These are phyloP conservation scores for Rheum nobile DNA, from an alignment of 148 eudicot species.

Conservation along the genomic window DNA sequence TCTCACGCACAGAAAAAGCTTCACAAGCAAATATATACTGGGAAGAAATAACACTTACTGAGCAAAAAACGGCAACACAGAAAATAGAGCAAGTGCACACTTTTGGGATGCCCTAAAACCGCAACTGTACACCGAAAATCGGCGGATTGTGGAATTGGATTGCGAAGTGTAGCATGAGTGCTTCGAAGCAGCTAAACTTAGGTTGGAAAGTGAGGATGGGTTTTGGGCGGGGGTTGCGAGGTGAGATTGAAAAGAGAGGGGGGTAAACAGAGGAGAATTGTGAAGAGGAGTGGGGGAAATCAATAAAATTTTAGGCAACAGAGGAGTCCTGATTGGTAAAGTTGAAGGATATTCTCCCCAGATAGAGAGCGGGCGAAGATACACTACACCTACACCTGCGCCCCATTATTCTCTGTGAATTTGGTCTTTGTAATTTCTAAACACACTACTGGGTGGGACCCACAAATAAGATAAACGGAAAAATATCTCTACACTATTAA, in stretches of 20 bases:
- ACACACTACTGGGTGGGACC: neutral
- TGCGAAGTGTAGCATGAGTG: neutral
- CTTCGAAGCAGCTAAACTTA: neutral
- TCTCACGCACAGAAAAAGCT: neutral
- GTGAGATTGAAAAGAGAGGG: too few species aligned
- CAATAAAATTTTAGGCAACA: neutral
- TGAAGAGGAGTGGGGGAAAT: neutral
- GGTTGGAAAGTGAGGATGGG: neutral
- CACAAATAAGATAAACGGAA: too few species aligned
- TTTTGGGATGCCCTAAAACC: neutral
- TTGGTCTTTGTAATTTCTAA: neutral
- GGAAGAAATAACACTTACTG: neutral
- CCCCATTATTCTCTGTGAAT: neutral
- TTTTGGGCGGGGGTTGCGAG: neutral
- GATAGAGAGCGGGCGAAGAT: neutral
- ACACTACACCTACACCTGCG: neutral
- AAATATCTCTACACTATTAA: too few species aligned
- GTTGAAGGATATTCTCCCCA: constrained; percentile 1
- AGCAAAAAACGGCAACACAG: neutral
- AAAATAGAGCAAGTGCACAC: neutral
- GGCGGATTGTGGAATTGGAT: neutral
- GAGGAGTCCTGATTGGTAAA: constrained; percentile 4
- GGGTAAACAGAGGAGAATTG: neutral
- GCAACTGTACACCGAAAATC: neutral
- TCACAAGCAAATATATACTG: neutral